Evolutionary conservation across 2,329 filamentous ascomycete species (phyloP), one percentile per base, ranked within the genome.

Genomic region (Xylariaceae sp.): DNA sequence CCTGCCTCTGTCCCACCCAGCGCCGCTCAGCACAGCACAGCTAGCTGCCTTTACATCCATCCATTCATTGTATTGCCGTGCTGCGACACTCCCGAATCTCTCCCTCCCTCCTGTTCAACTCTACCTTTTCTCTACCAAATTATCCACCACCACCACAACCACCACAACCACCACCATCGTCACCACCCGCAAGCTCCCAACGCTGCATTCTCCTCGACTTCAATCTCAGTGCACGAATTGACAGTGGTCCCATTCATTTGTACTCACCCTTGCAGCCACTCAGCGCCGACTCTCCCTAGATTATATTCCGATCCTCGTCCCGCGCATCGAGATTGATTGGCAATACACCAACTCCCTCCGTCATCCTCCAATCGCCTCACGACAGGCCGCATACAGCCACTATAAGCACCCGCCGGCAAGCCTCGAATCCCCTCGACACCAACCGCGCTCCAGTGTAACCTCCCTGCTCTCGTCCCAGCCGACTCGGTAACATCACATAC

Each of bases 381-480:
- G 43, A 37, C 34, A 31, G 38, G 18, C 35, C 19, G 17, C 35
- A 17, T 39, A 43, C 41, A 38, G 30, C 30, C 45, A 37, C 38
- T 38, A 39, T 39, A 33, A 19, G 36, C 40, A 42, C 16, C 35
- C 22, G 15, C 19, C n/a, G 22, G 13, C 24, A 32, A 32, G 30
- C 30, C 6, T 8, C 13, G 30, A n/a, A 15, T n/a, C 30, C 30
- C 9, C 47, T 44, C 41, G 51, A 46, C 50, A 37, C 44, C 41
- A 34, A 48, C 50, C 39, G 48, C 44, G 35, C 50, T 51, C 44
- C 39, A 50, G 48, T 55, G 51, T 49, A 48, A 50, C 45, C 39
- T 37, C 35, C 29, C 38, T 46, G 31, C 34, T 41, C 37, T 38
- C 42, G 41, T 38, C 34, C 41, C 39, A 42, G 34, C 26, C 41